A percentile compares a stretch with the other conserved stretches of the same genome.
These are phyloP conservation scores for Ensete glaucum DNA, from an alignment of 176 grass and related monocot species.

Conservation along the genomic window DNA sequence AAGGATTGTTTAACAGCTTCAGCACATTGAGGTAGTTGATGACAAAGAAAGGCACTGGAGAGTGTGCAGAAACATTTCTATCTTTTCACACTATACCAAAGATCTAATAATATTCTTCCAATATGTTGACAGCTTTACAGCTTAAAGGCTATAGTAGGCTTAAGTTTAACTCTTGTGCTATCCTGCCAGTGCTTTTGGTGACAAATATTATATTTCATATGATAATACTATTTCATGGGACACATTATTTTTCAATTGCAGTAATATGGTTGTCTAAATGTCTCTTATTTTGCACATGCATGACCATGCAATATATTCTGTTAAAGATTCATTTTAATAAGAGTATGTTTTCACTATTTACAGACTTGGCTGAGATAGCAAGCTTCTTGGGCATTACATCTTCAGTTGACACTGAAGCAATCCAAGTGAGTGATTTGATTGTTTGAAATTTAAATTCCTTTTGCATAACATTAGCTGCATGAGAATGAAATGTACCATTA, in stretches of 20 bases:
- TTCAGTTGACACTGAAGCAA: slow-evolving; percentile 76
- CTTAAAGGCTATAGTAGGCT: too few species aligned
- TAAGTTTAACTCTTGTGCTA: not conserved
- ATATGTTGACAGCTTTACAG: too few species aligned
- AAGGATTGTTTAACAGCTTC: not conserved
- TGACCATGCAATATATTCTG: too few species aligned
- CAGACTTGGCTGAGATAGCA: slow-evolving; percentile 94
- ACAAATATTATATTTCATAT: not conserved
- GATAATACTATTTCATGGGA: not conserved
- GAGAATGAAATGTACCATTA: too few species aligned
- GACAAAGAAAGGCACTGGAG: not conserved
- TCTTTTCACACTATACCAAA: too few species aligned
- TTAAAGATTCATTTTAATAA: not conserved
- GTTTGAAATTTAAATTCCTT: not conserved
- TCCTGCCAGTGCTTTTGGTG: not conserved
- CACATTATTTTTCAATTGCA: not conserved
- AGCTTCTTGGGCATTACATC: slow-evolving; percentile 84
- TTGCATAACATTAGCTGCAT: not conserved
- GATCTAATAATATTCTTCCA: too few species aligned
- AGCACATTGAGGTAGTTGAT: not conserved
- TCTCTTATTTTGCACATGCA: not conserved
- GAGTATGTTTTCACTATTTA: not conserved
- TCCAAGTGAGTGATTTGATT: slow-evolving; percentile 46
- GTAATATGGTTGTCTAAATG: not conserved
- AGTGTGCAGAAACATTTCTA: too few species aligned